Evolutionary conservation across 163 green algal species (phyloP).

Genomic region (Chlorella variabilis): DNA sequence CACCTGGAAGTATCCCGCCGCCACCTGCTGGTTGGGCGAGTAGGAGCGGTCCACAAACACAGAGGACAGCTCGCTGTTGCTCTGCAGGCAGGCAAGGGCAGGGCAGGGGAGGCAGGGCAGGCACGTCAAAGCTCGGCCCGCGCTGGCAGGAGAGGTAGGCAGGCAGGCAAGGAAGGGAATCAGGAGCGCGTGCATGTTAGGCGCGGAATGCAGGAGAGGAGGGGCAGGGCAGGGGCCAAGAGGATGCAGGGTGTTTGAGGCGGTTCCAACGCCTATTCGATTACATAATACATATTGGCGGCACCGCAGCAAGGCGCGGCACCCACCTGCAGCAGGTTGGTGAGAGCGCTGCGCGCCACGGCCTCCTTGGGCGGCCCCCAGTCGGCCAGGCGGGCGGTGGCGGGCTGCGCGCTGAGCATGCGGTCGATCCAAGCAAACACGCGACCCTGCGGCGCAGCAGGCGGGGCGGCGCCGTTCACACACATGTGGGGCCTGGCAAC

Average conservation of each 20-base stretch:
- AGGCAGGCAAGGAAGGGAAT: too few species aligned
- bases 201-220: too few species aligned
- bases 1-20: conserved; percentile 87
- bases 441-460: conserved; percentile 47
- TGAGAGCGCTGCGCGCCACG: conserved; percentile 61
- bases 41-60: conserved; percentile 84
- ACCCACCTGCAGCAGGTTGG: conserved; percentile 65
- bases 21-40: conserved; percentile 55
- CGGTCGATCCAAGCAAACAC: conserved; percentile 80
- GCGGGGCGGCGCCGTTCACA: too few species aligned
- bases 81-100: conserved; percentile 11
- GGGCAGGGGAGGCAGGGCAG: too few species aligned
- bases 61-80: conserved; percentile 79
- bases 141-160: too few species aligned
- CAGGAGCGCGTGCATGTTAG: too few species aligned
- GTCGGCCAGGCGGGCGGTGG: neutral
- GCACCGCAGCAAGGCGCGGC: neutral
- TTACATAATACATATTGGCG: neutral
- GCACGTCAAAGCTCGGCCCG: too few species aligned
- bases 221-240: too few species aligned
- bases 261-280: too few species aligned
- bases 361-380: conserved; percentile 46
- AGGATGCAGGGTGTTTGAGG: too few species aligned
- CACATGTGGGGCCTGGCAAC: too few species aligned
- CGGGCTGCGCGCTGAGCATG: conserved; percentile 59